Evolutionary conservation across 2,329 filamentous ascomycete genomes (phyloP), one percentile per base, ranked within the genome.

Genomic region (Penicillium vulpinum): DNA sequence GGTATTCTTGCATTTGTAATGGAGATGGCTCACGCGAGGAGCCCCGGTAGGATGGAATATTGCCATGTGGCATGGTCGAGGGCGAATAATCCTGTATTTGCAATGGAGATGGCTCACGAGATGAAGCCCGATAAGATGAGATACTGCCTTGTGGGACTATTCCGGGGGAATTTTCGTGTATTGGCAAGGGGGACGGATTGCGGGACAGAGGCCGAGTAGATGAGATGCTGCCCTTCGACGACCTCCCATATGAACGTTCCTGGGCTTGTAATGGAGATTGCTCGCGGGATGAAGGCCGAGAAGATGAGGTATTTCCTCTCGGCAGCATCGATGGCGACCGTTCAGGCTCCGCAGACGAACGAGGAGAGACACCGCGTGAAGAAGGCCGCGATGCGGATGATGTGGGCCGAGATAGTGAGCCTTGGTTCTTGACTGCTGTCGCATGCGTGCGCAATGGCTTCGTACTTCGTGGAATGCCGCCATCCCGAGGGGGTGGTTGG

Each of bases 401-500:
- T 3, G 67, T 63, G n/a, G 69, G 69, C 38, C 70, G 69, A 8
- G 74, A 72, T 10, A 70, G 31, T 2, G 71, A 72, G 57, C 69
- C 67, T 51, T 74, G 72, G 47, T 75, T 70, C 57, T 75, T 77
- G 31, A 75, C 66, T 5, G 72, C 70, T 18, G 70, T 74, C 4
- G 73, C 72, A 29, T 76, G 73, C 18, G 71, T 73, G 40, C 72
- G 73, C 48, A 72, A 56, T n/a, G 70, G 69, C 36, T 71, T 71
- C 21, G 63, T 64, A 51, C 62, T 73, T 33, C 67, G 62, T 18
- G 70, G 66, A 51, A 71, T 58, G 43, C 71, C 71, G 18, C 68
- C 68, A 62, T 71, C 71, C 51, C 73, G 68, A 38, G 73, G 72
- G 1, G 72, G 71, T 2, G 71, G 70, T 57, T 70, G 70, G 10